Evolutionary conservation across 2,329 filamentous ascomycete species (phyloP), one percentile per base, ranked within the genome.

Genomic region (Colletotrichum tofieldiae): DNA sequence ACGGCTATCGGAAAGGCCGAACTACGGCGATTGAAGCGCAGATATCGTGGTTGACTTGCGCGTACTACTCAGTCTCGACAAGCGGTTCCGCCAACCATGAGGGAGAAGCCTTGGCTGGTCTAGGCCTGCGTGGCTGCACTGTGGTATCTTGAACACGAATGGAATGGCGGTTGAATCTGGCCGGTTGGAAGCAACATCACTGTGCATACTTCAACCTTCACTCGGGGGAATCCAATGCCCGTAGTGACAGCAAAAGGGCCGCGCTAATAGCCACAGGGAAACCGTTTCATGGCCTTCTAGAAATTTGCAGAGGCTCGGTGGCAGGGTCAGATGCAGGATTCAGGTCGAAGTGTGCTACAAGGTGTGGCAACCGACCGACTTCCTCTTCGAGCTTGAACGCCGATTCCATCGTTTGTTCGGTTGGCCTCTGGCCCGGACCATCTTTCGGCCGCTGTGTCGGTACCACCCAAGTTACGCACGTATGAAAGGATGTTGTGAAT

Each of bases 341-440:
- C 71, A 71, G 71, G 71, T 62, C 55, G 61, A 66, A 52, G 49
- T 56, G 43, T 66, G 52, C 39, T 66, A 43, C 47, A 37, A 41
- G 70, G 60, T 55, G 52, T 60, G 61, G 55, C 67, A 58, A 60
- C 67, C 67, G 67, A 73, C 67, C 67, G 67, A 71, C 71, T 73
- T 61, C 71, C 67, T 73, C 51, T 71, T 73, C 49, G 67, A 71
- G 71, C 66, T 52, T 71, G 71, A 56, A 66, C 37, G 49, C 71
- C 71, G 71, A 66, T 47, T 71, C 61, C 49, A 52, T 56, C 69
- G 54, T 65, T 61, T 59, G 43, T 58, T 61, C 64, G 56, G 56
- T 63, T 26, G 26, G 58, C 47, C 68, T 45, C 49, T 45, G 37
- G 35, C 35, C 49, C 64, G 64, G 64, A 29, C 51, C 68, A 68